phyloP scores from a whole-genome alignment of 768 basidiomycete genomes.

The Russula compacta region DNA sequence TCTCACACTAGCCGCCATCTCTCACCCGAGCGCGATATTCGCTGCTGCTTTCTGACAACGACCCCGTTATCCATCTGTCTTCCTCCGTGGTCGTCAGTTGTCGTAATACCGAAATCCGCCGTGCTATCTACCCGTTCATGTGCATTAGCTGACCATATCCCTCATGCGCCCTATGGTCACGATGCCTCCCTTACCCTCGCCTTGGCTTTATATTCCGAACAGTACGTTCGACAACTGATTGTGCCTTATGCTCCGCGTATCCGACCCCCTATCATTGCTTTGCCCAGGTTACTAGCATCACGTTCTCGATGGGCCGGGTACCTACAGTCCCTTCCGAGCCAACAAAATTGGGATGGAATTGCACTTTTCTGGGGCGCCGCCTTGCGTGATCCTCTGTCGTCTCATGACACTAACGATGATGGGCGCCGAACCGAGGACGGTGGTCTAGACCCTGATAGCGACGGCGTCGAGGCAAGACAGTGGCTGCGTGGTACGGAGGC shows the following conservation, averaged over 20 bases:
- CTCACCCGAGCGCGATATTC: conserved; percentile 10
- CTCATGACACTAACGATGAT: not conserved
- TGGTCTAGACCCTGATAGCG: conserved; percentile 6
- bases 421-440: not conserved
- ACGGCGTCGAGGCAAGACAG: conserved; percentile 12
- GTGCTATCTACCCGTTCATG: conserved; percentile 23
- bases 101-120: conserved; percentile 22
- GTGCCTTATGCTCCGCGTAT: not conserved
- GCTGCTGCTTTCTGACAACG: not conserved
- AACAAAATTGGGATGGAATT: conserved; percentile 19
- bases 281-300: conserved; percentile 15
- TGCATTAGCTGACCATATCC: conserved; percentile 17
- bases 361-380: conserved; percentile 23
- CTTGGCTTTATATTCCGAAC: conserved; percentile 22
- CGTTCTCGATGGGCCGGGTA: conserved; percentile 25
- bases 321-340: conserved; percentile 21
- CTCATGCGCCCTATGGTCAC: conserved; percentile 19
- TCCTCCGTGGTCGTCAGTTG: conserved; percentile 16
- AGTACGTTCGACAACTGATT: conserved; percentile 14
- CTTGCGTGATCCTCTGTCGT: conserved; percentile 3
- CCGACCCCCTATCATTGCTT: not conserved
- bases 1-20: not conserved
- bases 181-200: conserved; percentile 23
- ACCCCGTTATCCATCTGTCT: not conserved
- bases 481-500: conserved; percentile 19